A percentile compares a stretch with the other conserved stretches of the same genome.
Evolutionary conservation across 495 filamentous ascomycete genomes (phyloP).

Genomic region (Tuber melanosporum): DNA sequence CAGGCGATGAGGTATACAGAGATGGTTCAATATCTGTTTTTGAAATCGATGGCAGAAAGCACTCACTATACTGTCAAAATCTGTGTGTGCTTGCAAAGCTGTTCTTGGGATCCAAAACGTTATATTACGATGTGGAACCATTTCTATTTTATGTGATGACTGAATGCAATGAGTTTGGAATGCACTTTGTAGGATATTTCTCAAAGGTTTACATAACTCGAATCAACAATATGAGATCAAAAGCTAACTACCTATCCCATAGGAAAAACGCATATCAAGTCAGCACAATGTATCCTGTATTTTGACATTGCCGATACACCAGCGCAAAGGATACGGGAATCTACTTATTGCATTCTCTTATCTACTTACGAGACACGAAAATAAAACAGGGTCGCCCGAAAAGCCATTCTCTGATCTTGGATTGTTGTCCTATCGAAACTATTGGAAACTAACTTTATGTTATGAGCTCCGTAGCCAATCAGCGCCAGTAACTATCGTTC

Average conservation of each 20-base stretch:
- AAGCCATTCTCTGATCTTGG: slow-evolving; percentile 98
- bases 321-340: slow-evolving; percentile 94
- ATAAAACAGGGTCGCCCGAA: slow-evolving; percentile 91
- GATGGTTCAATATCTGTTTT: slow-evolving; percentile 89
- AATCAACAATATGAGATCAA: neutral
- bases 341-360: slow-evolving; percentile 98
- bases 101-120: slow-evolving; percentile 92
- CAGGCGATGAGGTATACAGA: slow-evolving; percentile 97
- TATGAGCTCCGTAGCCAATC: slow-evolving; percentile 65
- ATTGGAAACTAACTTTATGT: slow-evolving; percentile 86
- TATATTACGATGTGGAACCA: slow-evolving; percentile 97
- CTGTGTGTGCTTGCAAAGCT: slow-evolving; percentile 92
- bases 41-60: slow-evolving; percentile 93
- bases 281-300: slow-evolving; percentile 98
- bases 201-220: slow-evolving; percentile 55
- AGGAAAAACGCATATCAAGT: slow-evolving; percentile 87
- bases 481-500: slow-evolving; percentile 50
- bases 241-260: neutral
- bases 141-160: slow-evolving; percentile 99
- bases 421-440: slow-evolving; percentile 90
- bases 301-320: slow-evolving; percentile 87
- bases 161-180: slow-evolving; percentile 85
- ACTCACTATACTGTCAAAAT: slow-evolving; percentile 96
- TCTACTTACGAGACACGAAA: slow-evolving; percentile 83
- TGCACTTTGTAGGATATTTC: slow-evolving; percentile 97